Conservation (phyloP, 768 basidiomycete genomes). For the Sporobolomyces phaffii region DNA sequence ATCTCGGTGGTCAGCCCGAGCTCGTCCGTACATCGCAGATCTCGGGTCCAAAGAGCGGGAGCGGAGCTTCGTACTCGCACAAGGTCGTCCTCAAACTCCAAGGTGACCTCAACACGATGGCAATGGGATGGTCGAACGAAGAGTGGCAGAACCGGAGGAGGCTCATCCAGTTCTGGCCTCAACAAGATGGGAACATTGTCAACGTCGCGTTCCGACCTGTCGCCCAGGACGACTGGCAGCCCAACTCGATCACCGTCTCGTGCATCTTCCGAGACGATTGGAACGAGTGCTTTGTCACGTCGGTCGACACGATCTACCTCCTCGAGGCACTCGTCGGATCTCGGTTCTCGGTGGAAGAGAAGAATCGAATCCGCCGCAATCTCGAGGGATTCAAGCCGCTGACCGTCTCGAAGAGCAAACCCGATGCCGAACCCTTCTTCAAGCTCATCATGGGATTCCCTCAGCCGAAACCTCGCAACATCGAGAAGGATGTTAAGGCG, state of each 20-base stretch:
- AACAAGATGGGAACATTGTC: conserved; percentile 69
- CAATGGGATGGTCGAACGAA: conserved; percentile 52
- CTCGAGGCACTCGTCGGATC: conserved; percentile 71
- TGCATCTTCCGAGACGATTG: conserved; percentile 81
- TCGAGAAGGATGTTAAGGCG: conserved; percentile 82
- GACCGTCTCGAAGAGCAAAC: conserved; percentile 80
- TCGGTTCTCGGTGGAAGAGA: conserved; percentile 87
- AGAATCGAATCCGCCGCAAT: conserved; percentile 90
- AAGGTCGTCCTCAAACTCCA: conserved; percentile 44
- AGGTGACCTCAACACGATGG: conserved; percentile 48
- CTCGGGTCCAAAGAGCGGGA: conserved; percentile 2
- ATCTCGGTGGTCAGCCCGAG: conserved; percentile 21
- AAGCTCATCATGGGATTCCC: conserved; percentile 94
- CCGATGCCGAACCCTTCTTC: conserved; percentile 79
- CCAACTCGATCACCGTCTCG: conserved; percentile 76
- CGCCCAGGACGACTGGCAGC: conserved; percentile 63
- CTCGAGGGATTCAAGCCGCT: conserved; percentile 85
- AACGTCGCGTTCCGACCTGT: conserved; percentile 73
- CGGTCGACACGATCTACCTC: conserved; percentile 90
- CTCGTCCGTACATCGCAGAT: conserved; percentile 36
- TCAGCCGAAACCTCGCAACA: conserved; percentile 84
- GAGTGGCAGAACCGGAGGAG: conserved; percentile 68
- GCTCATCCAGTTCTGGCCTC: conserved; percentile 75
- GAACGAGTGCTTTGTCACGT: conserved; percentile 79
- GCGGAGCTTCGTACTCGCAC: conserved; percentile 27